Conservation (phyloP, 805 yeast species). For the Osmozyma mogii region DNA sequence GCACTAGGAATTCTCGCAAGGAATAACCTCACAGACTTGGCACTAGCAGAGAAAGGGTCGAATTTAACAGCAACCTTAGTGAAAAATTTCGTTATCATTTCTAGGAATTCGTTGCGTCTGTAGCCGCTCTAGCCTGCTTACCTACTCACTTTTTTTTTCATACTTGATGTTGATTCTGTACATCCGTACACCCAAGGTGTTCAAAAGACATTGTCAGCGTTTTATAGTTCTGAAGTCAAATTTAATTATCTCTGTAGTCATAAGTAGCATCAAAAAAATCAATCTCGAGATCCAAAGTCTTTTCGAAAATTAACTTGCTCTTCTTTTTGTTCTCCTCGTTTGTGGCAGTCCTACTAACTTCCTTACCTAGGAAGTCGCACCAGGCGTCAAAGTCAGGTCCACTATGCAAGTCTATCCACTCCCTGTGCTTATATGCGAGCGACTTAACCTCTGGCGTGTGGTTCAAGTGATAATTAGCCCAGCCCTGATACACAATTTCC, state of each 20-base stretch:
- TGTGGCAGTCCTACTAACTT: constrained; percentile 32
- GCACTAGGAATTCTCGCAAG: constrained; percentile 75
- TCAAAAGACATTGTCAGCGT: too few relatives aligned
- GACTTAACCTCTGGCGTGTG: constrained; percentile 12
- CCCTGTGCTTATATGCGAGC: constrained; percentile 39
- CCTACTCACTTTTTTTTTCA: too few relatives aligned
- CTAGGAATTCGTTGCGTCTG: not conserved
- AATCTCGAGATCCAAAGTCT: constrained; percentile 32
- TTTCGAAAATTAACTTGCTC: constrained; percentile 20
- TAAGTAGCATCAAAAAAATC: constrained; percentile 44
- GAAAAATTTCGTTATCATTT: constrained; percentile 88
- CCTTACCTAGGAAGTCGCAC: constrained; percentile 38
- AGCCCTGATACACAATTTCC: constrained; percentile 44
- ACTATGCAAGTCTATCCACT: constrained; percentile 46
- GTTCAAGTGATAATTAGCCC: constrained; percentile 36
- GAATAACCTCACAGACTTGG: constrained; percentile 73
- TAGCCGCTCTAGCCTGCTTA: too few relatives aligned
- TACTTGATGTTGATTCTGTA: too few relatives aligned
- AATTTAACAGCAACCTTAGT: constrained; percentile 68
- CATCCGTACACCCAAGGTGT: too few relatives aligned
- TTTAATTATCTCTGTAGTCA: constrained; percentile 8
- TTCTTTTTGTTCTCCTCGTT: constrained; percentile 13
- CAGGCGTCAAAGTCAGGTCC: constrained; percentile 41
- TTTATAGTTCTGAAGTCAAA: too few relatives aligned
- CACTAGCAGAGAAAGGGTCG: constrained; percentile 64